Evolutionary conservation across 2,329 filamentous ascomycete species (phyloP).

Genomic region (Aspergillus sp.): DNA sequence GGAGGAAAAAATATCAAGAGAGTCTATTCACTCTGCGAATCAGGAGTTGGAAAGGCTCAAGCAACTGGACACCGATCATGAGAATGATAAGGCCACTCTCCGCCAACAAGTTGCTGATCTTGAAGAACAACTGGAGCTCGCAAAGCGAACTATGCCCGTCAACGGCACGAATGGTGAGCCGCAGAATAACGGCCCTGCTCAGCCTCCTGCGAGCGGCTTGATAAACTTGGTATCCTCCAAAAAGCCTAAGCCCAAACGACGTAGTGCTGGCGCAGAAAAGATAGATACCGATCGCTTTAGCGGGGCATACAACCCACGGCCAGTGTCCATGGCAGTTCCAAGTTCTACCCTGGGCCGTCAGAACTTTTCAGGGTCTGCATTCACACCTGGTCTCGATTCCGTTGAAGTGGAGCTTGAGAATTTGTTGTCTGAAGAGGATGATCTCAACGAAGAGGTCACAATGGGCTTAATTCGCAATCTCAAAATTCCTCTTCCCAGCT

Average conservation of each 20-base stretch:
- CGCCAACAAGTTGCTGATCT: slow-evolving; percentile 85
- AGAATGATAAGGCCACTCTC: slow-evolving; percentile 79
- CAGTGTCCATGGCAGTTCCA: slow-evolving; percentile 88
- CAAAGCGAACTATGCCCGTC: slow-evolving; percentile 70
- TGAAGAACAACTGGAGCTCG: slow-evolving; percentile 86
- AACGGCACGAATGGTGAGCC: slow-evolving; percentile 59
- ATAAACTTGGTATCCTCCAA: slow-evolving; percentile 97
- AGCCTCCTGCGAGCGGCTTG: slow-evolving; percentile 64
- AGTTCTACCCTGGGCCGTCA: slow-evolving; percentile 54
- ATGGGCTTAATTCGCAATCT: slow-evolving; percentile 94
- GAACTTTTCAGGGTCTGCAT: slow-evolving; percentile 68
- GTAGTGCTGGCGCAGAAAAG: slow-evolving; percentile 82
- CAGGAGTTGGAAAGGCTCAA: slow-evolving; percentile 76
- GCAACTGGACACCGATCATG: slow-evolving; percentile 68
- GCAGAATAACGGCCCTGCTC: slow-evolving; percentile 56
- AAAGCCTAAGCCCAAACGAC: slow-evolving; percentile 77
- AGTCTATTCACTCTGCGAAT: slow-evolving; percentile 73
- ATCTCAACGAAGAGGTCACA: slow-evolving; percentile 92
- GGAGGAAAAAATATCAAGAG: slow-evolving; percentile 80
- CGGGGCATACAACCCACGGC: slow-evolving; percentile 85
- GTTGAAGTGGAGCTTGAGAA: slow-evolving; percentile 94
- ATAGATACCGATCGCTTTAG: slow-evolving; percentile 87
- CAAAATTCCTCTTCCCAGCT: slow-evolving; percentile 86
- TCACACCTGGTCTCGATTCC: slow-evolving; percentile 77
- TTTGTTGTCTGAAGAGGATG: slow-evolving; percentile 90